Evolutionary conservation across 805 yeast genomes (phyloP).

Genomic region (Ogataea sp.): DNA sequence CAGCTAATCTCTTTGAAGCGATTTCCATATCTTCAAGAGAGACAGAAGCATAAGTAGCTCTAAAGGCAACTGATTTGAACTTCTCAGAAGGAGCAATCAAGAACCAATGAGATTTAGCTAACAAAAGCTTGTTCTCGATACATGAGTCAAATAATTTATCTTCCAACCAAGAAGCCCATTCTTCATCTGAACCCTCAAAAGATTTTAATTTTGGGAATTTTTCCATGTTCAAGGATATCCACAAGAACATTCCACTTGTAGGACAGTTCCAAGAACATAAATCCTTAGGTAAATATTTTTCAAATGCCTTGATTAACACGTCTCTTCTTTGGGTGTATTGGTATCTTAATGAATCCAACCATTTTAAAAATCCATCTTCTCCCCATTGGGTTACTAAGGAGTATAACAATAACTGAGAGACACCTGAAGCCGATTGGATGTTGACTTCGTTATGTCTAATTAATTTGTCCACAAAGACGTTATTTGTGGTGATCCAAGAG

Average conservation of each 20-base stretch:
- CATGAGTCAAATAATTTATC: slow-evolving; percentile 16
- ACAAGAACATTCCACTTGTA: slow-evolving; percentile 36
- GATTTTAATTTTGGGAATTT: slow-evolving; percentile 29
- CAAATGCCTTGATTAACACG: slow-evolving; percentile 28
- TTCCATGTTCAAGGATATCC: slow-evolving; percentile 33
- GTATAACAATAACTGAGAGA: slow-evolving; percentile 53
- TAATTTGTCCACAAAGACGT: slow-evolving; percentile 40
- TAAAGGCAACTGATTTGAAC: slow-evolving; percentile 16
- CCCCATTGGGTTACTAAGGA: slow-evolving; percentile 57
- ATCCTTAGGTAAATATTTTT: slow-evolving; percentile 36
- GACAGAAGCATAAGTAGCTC: slow-evolving; percentile 26
- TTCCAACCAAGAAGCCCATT: slow-evolving; percentile 25
- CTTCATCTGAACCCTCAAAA: slow-evolving; percentile 18
- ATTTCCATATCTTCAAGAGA: slow-evolving; percentile 13
- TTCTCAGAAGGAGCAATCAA: slow-evolving; percentile 13
- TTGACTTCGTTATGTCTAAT: slow-evolving; percentile 59
- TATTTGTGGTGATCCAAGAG: slow-evolving; percentile 69
- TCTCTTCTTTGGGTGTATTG: slow-evolving; percentile 63
- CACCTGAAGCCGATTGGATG: slow-evolving; percentile 69
- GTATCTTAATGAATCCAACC: slow-evolving; percentile 57
- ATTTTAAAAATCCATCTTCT: slow-evolving; percentile 53
- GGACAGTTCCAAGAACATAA: slow-evolving; percentile 34
- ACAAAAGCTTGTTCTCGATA: slow-evolving; percentile 16
- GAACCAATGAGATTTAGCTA: slow-evolving; percentile 29
- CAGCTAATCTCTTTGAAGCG: slow-evolving; percentile 21